Base-by-base conservation (phyloP, 768 basidiomycete genomes). In the Phlegmacium glaucopus region DNA sequence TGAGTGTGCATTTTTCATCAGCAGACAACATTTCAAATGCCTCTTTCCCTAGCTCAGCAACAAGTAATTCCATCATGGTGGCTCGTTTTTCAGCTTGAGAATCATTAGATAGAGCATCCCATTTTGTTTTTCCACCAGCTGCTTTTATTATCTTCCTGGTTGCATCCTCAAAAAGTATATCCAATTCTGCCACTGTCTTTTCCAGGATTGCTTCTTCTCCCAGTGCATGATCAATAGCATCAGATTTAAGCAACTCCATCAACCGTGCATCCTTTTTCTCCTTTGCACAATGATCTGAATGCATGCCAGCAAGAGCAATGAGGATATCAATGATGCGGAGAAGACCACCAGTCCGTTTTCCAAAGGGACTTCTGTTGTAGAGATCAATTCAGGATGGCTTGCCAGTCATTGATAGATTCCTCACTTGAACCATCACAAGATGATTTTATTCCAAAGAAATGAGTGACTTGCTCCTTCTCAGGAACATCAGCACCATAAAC, bases 321-420 rank as follows among this genome's bases (percentile, higher is more conserved):
- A 61, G 38, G 35, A 60, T 17, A 35, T 54, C 45, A 17, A 61
- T 46, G 10, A 51, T 16, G 7, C 27, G 18, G n/a, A 56, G 45
- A 17, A 55, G 40, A 10, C 36, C 13, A 16, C 55, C 50, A 42
- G 40, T 27, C 1, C 49, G 39, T 43, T 59, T 56, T 48, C 51
- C 61, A 29, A 60, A 45, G 29, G 61, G 61, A 32, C 56, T 56
- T 6, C 46, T 9, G 44, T 60, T 60, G 32, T 50, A 62, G 15
- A 60, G 13, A 10, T 60, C 45, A 16, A 49, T 25, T 36, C n/a
- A n/a, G n/a, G n/a, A n/a, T n/a, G n/a, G n/a, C n/a, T 59, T 54
- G 9, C 38, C 39, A 1, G 47, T 37, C 9, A 61, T n/a, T n/a
- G n/a, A n/a, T n/a, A 27, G 18, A 39, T 49, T 62, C 55, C 37